phyloP scores from a whole-genome alignment of 495 filamentous ascomycete genomes.

The Tuber aestivum region DNA sequence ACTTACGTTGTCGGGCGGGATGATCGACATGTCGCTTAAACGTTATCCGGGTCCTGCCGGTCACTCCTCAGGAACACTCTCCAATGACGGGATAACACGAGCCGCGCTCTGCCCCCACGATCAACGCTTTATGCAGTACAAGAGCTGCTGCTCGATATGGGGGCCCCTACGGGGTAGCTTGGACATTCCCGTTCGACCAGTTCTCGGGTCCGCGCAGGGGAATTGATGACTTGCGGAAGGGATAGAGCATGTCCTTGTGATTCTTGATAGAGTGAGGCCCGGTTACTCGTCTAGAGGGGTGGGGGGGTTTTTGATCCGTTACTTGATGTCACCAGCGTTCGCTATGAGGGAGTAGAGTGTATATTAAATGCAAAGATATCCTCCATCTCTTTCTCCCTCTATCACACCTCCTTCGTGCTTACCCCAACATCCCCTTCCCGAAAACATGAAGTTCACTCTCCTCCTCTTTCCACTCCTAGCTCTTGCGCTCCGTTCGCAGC shows the following conservation, averaged over 20 bases:
- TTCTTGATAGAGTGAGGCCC: neutral
- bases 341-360: neutral
- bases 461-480: neutral
- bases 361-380: neutral
- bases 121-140: neutral
- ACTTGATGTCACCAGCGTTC: neutral
- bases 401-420: neutral
- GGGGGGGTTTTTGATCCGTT: neutral
- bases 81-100: neutral
- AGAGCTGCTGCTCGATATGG: neutral
- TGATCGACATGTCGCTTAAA: neutral
- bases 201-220: neutral
- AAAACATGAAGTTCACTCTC: neutral
- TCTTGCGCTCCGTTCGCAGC: neutral
- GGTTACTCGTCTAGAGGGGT: neutral
- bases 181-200: neutral
- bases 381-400: neutral
- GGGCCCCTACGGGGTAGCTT: neutral
- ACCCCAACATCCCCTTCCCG: neutral
- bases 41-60: neutral
- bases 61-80: neutral
- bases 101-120: neutral
- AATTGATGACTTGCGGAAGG: neutral
- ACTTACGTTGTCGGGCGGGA: neutral
- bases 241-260: neutral